Evolutionary conservation across 805 yeast species (phyloP).

Genomic region (Komagataella populi): DNA sequence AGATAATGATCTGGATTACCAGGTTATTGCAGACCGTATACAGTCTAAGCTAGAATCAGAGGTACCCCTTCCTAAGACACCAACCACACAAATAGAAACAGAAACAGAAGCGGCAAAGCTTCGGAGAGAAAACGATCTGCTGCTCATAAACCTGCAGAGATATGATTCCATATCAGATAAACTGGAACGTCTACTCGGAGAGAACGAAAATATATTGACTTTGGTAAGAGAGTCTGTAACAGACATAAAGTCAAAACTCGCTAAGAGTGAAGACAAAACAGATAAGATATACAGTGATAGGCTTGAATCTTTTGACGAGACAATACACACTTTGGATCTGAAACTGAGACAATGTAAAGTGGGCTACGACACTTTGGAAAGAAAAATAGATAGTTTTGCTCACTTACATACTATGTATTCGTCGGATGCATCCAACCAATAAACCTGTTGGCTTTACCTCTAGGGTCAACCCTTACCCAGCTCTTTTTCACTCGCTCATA

Average conservation of each 20-base stretch:
- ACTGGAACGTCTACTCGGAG: constrained; percentile 13
- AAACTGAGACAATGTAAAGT: background rate
- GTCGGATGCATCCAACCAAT: background rate
- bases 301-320: background rate
- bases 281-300: background rate
- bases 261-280: background rate
- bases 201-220: constrained; percentile 15
- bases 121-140: constrained; percentile 13
- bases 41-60: too few relatives aligned
- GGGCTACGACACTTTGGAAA: background rate
- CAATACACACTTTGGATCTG: background rate
- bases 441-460: background rate
- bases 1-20: constrained; percentile 1
- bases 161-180: constrained; percentile 16
- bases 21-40: constrained; percentile 4
- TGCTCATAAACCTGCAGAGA: constrained; percentile 17
- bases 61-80: too few relatives aligned
- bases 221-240: constrained; percentile 4
- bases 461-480: constrained; percentile 3
- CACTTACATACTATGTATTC: background rate
- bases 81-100: background rate
- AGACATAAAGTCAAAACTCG: background rate
- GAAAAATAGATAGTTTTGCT: background rate
- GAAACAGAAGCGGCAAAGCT: constrained; percentile 7
- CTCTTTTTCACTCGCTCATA: background rate